Evolutionary conservation across 371 early-diverging fungal species (phyloP).

Genomic region (Mortierella sp.): DNA sequence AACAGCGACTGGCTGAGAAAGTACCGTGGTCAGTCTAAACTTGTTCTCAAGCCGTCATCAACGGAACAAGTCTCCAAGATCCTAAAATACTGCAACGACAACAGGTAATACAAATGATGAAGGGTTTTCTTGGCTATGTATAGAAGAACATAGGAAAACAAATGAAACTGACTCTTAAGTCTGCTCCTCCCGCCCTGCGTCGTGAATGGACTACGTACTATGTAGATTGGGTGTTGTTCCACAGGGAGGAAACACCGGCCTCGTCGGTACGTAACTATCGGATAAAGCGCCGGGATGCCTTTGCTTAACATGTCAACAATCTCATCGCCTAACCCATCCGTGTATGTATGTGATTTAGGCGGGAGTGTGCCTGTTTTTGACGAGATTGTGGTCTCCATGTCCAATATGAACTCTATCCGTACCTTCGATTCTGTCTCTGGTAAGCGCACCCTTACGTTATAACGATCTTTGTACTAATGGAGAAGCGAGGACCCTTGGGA

Average conservation of each 20-base stretch:
- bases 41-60: conserved; percentile 89
- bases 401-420: conserved; percentile 80
- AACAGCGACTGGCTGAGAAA: conserved; percentile 95
- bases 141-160: no score
- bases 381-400: conserved; percentile 86
- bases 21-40: conserved; percentile 84
- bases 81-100: conserved; percentile 88
- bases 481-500: no score
- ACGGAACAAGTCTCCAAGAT: conserved; percentile 89
- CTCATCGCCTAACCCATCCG: no score
- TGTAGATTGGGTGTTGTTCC: conserved; percentile 89
- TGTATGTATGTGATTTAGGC: no score
- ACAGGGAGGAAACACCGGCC: conserved; percentile 97
- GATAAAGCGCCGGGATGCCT: no score
- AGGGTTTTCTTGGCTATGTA: no score
- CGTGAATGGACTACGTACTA: not conserved
- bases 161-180: no score
- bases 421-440: conserved; percentile 86
- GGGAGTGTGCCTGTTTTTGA: conserved; percentile 95
- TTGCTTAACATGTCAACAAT: no score
- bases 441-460: no score
- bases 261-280: conserved; percentile 69
- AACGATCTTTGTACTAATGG: no score
- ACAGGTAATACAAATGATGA: conserved; percentile 59
- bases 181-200: not conserved